A percentile compares a stretch with the other conserved stretches of the same genome.
Conservation (phyloP, 768 basidiomycete species). For the Agrocybe pediades region DNA sequence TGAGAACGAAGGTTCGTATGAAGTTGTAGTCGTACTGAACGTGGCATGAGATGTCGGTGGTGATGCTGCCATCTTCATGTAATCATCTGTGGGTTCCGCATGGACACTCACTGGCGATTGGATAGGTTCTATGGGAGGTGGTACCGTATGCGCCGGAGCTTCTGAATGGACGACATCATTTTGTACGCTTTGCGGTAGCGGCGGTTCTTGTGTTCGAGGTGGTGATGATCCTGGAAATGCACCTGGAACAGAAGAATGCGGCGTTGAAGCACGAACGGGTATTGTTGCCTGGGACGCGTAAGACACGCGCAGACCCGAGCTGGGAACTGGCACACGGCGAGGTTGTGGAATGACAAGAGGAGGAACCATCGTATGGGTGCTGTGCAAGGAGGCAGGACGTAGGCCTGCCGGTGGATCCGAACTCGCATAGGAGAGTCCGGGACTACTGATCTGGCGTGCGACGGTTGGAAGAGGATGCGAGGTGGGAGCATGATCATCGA, state of each 20-base stretch:
- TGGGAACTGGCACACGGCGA: neutral
- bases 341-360: constrained; percentile 11
- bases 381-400: constrained; percentile 17
- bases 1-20: constrained; percentile 38
- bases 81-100: constrained; percentile 34
- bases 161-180: constrained; percentile 6
- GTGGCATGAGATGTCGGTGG: constrained; percentile 21
- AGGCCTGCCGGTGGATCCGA: constrained; percentile 16
- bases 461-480: constrained; percentile 9
- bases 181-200: neutral
- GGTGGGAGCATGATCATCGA: constrained; percentile 5
- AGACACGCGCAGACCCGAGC: constrained; percentile 7
- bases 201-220: neutral
- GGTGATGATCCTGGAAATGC: constrained; percentile 6
- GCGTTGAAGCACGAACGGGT: constrained; percentile 1
- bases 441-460: constrained; percentile 16
- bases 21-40: constrained; percentile 21
- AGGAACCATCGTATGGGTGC: constrained; percentile 12
- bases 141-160: constrained; percentile 8
- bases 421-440: constrained; percentile 17
- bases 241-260: constrained; percentile 9
- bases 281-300: constrained; percentile 9
- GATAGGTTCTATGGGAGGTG: constrained; percentile 12
- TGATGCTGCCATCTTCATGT: constrained; percentile 37
- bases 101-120: constrained; percentile 34